A percentile compares a stretch with the other conserved stretches of the same genome.
These are phyloP conservation scores for Aspergillaceae sp. DNA, from an alignment of 2,329 filamentous ascomycete genomes.

Conservation along the genomic window DNA sequence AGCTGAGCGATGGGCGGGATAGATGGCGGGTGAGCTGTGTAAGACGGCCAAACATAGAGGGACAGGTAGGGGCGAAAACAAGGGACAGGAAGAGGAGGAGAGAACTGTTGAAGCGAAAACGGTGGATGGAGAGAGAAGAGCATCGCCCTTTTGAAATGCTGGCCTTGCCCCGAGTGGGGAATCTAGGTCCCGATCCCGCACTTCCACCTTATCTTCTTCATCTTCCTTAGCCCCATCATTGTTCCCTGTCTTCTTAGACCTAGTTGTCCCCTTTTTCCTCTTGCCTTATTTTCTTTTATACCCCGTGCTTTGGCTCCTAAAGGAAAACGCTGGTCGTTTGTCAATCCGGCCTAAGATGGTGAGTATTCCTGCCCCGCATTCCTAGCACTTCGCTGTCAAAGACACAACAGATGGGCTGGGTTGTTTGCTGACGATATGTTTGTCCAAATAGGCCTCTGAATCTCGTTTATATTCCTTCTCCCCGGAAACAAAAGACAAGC, in stretches of 20 bases:
- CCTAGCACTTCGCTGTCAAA: background rate
- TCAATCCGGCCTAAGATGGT: conserved; percentile 8
- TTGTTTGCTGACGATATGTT: background rate
- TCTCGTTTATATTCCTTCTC: conserved; percentile 89
- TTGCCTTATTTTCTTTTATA: background rate
- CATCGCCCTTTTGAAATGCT: background rate
- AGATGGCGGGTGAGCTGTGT: conserved; percentile 67
- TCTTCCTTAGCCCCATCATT: background rate
- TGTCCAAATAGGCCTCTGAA: conserved; percentile 55
- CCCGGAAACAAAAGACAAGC: conserved; percentile 74
- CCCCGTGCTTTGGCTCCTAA: background rate
- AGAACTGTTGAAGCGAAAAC: conserved; percentile 3
- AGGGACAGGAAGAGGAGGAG: background rate
- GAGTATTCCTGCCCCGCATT: conserved; percentile 11
- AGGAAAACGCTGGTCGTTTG: background rate
- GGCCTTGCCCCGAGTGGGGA: conserved; percentile 8
- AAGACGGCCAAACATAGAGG: conserved; percentile 65
- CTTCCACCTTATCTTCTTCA: background rate
- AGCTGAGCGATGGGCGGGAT: conserved; percentile 52
- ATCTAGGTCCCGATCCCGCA: background rate
- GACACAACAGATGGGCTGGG: background rate
- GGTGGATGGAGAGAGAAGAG: conserved; percentile 8
- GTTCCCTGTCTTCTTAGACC: background rate
- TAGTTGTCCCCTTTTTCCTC: background rate
- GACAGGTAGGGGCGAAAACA: background rate